Evolutionary conservation across 805 yeast genomes (phyloP), one percentile per base, ranked within the genome.

Genomic region (Candida jianshihensis): DNA sequence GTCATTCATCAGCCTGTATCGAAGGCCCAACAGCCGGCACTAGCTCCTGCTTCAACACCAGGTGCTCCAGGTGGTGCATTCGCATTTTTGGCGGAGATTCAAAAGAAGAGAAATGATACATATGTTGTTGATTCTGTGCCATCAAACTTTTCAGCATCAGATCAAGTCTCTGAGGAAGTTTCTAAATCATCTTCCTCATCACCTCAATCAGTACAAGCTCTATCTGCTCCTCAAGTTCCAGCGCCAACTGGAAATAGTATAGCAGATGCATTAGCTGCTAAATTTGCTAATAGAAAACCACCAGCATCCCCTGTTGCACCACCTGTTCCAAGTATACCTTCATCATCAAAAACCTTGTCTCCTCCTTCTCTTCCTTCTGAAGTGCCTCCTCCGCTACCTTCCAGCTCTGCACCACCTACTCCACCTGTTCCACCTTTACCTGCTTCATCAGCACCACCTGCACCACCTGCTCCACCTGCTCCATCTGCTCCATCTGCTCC

Each of bases 1-100:
- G n/a, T n/a, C n/a, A n/a, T n/a, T n/a, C n/a, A n/a, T n/a, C n/a
- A n/a, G n/a, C n/a, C n/a, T n/a, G n/a, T n/a, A n/a, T n/a, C n/a
- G n/a, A n/a, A n/a, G n/a, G n/a, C n/a, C n/a, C n/a, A n/a, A n/a
- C n/a, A n/a, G n/a, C n/a, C 57, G 19, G 38, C 46, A 4, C 44
- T 56, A 16, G 37, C 54, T 5, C 30, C 49, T 19, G 40, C 47
- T 10, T 26, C 39, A 20, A 42, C 57, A 18, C 47, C 60, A 19
- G 44, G 55, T 12, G n/a, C n/a, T n/a, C n/a, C n/a, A n/a, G 60
- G 57, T 21, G 75, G 74, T 1, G 69, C 63, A 0, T 51, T 75
- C 18, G 82, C 84, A 6, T 76, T 77, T 46, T 61, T 76, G 33
- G 76, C 76, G 1, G 73, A 75, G 40, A 76, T 77, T 33, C 73